phyloP scores from a whole-genome alignment of 352 stramenopile species.

The Thraustochytrium striatum region DNA sequence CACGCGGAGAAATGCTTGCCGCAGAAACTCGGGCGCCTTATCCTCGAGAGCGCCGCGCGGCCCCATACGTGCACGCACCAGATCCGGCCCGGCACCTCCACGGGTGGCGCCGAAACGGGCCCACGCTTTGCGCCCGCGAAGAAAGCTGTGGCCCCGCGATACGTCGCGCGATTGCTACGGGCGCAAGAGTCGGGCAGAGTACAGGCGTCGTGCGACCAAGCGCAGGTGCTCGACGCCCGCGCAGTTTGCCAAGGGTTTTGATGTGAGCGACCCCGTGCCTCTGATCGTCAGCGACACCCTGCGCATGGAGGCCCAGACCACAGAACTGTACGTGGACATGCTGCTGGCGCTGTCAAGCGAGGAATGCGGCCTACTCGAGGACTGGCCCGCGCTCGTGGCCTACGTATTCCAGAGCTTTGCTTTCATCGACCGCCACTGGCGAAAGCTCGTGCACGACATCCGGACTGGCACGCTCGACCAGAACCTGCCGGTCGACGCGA shows the following conservation, averaged over 20 bases:
- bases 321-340: constrained; percentile 43
- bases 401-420: constrained; percentile 45
- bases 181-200: neutral
- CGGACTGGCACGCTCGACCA: constrained; percentile 43
- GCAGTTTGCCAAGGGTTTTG: constrained; percentile 14
- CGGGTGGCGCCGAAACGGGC: neutral
- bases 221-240: constrained; percentile 22
- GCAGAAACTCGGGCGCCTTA: constrained; percentile 24
- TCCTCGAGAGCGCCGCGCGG: constrained; percentile 33
- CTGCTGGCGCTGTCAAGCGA: constrained; percentile 34
- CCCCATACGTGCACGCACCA: constrained; percentile 24
- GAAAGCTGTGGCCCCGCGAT: neutral
- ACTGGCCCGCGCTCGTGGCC: constrained; percentile 40
- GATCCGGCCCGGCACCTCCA: neutral
- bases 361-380: constrained; percentile 36
- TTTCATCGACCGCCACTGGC: constrained; percentile 39
- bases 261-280: constrained; percentile 21
- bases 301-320: constrained; percentile 28
- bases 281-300: constrained; percentile 48
- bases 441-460: constrained; percentile 45
- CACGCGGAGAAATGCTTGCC: constrained; percentile 23
- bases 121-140: neutral
- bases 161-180: constrained; percentile 15
- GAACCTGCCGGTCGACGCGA: neutral
- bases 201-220: neutral